Percentiles rank a stretch among this genome's conserved stretches.
These are phyloP conservation scores for Dissophora ornata DNA, from an alignment of 192 early-diverging fungal genomes.

Conservation along the genomic window DNA sequence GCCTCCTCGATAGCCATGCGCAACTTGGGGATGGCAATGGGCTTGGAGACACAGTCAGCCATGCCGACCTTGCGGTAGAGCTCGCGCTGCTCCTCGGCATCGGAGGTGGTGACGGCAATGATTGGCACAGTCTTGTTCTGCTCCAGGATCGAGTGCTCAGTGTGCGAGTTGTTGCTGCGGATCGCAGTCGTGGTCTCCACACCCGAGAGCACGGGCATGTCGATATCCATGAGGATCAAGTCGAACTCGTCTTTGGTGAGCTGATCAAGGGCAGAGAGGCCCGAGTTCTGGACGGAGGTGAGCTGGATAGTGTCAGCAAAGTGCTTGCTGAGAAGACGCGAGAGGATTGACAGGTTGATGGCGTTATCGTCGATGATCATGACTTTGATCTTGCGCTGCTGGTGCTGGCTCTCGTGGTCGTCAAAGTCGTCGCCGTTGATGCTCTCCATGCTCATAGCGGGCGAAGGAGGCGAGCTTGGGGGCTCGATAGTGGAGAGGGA, in stretches of 20 bases:
- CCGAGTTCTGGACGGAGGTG: constrained; percentile 60
- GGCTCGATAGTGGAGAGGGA: constrained; percentile 27
- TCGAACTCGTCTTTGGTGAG: constrained; percentile 63
- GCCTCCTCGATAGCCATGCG: constrained; percentile 55
- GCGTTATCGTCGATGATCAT: constrained; percentile 76
- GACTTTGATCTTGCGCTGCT: constrained; percentile 55
- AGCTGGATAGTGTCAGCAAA: constrained; percentile 58
- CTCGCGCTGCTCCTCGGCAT: constrained; percentile 59
- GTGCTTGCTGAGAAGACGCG: constrained; percentile 65
- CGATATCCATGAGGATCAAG: constrained; percentile 75
- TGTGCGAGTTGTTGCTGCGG: constrained; percentile 49
- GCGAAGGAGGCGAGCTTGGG: constrained; percentile 43
- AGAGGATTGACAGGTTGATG: constrained; percentile 71
- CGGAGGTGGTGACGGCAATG: constrained; percentile 74
- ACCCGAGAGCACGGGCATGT: constrained; percentile 74
- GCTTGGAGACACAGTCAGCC: constrained; percentile 67
- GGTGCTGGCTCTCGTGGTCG: constrained; percentile 3
- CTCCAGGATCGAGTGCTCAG: constrained; percentile 52
- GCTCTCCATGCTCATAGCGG: constrained; percentile 45
- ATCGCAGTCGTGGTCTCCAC: constrained; percentile 70
- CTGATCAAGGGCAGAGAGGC: constrained; percentile 60
- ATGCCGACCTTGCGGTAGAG: constrained; percentile 67
- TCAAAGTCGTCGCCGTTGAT: constrained; percentile 48
- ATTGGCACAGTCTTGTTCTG: constrained; percentile 69
- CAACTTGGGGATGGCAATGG: constrained; percentile 50